phyloP scores from a whole-genome alignment of 108 stramenopile species.

The Cyclotella sp. region DNA sequence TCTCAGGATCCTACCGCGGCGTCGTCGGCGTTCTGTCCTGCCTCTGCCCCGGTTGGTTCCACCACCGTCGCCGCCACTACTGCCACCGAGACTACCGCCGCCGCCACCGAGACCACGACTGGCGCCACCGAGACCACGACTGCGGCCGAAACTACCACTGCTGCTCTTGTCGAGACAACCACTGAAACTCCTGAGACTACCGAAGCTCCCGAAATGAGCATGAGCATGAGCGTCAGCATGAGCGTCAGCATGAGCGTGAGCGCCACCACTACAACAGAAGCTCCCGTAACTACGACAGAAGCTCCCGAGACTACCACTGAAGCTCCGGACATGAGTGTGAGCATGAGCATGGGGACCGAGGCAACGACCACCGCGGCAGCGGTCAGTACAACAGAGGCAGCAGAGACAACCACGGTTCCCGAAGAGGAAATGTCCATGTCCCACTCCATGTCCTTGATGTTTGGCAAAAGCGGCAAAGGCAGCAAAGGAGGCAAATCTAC shows the following conservation, averaged over 20 bases:
- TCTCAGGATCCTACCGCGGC: slow-evolving; percentile 20
- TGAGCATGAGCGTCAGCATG: no score
- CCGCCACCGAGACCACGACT: slow-evolving; percentile 12
- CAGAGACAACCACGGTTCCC: slow-evolving; percentile 4
- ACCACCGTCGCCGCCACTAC: background rate
- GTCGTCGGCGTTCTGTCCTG: slow-evolving; percentile 27
- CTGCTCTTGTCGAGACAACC: background rate
- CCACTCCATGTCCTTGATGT: background rate
- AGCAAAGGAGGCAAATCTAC: background rate
- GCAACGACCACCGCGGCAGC: slow-evolving; percentile 13
- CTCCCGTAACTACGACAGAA: slow-evolving; percentile 2
- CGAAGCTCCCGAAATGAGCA: slow-evolving; percentile 4
- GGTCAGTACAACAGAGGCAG: slow-evolving; percentile 13
- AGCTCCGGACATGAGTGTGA: background rate
- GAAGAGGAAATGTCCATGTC: slow-evolving; percentile 8
- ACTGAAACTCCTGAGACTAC: slow-evolving; percentile 17
- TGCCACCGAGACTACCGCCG: background rate
- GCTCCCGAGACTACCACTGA: slow-evolving; percentile 4
- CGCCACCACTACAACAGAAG: slow-evolving; percentile 13
- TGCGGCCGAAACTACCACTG: background rate
- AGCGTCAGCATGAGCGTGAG: background rate
- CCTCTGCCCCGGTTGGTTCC: background rate
- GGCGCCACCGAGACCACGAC: background rate
- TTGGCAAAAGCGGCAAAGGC: slow-evolving; percentile 10
- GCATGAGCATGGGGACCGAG: no score